Evolutionary conservation across 2,329 filamentous ascomycete genomes (phyloP).

Genomic region (Intubia oerlemansii): DNA sequence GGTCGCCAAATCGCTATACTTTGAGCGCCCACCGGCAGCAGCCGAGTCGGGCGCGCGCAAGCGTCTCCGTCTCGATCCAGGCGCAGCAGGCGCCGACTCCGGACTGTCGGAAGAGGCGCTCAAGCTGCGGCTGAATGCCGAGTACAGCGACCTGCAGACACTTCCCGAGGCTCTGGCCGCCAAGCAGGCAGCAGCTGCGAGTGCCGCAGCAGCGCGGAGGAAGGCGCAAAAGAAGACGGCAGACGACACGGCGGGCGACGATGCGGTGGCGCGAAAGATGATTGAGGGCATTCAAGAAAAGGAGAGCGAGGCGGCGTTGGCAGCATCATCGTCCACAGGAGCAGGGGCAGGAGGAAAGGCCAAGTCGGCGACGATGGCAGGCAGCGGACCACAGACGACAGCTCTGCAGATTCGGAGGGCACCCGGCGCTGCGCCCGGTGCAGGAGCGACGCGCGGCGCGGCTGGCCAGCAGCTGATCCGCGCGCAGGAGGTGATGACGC

Average conservation of each 20-base stretch:
- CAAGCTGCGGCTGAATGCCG: constrained; percentile 38
- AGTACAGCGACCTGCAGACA: constrained; percentile 60
- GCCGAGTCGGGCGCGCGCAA: constrained; percentile 8
- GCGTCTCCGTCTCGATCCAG: constrained; percentile 15
- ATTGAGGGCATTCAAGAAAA: constrained; percentile 40
- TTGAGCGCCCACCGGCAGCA: constrained; percentile 8
- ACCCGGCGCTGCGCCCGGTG: constrained; percentile 7
- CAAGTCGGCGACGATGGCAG: constrained; percentile 7
- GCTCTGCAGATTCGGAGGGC: constrained; percentile 15
- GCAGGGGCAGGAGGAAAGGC: too few species aligned
- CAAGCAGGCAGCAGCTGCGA: constrained; percentile 48
- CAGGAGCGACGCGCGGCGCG: constrained; percentile 12
- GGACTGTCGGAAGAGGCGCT: constrained; percentile 21
- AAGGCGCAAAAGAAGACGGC: constrained; percentile 26
- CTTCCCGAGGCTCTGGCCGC: constrained; percentile 60
- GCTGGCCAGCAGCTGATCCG: constrained; percentile 17
- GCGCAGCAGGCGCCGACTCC: constrained; percentile 17
- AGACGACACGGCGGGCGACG: constrained; percentile 10
- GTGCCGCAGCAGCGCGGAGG: constrained; percentile 24
- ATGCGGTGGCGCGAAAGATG: constrained; percentile 37
- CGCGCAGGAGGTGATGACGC: constrained; percentile 12
- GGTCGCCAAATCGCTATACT: constrained; percentile 18
- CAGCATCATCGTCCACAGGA: too few species aligned
- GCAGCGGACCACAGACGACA: constrained; percentile 11
- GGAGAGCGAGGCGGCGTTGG: constrained; percentile 19